These are phyloP conservation scores for Isatis tinctoria DNA, from an alignment of 345 rosid species.

Conservation along the genomic window DNA sequence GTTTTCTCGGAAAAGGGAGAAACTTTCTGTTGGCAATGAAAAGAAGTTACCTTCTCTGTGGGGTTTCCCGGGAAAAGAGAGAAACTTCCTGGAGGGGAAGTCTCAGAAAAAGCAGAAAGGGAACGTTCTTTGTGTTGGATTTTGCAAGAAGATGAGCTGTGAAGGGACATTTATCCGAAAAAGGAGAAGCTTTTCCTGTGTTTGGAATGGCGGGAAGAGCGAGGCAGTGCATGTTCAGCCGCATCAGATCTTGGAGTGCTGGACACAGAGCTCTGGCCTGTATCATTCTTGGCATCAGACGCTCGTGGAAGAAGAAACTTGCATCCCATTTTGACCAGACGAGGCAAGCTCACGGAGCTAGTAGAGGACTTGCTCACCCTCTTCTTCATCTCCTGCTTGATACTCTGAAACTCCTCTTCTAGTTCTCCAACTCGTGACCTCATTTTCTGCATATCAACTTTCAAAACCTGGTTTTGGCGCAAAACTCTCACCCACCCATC, in stretches of 20 bases:
- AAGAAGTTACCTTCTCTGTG: background rate
- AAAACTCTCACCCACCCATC: constrained; percentile 93
- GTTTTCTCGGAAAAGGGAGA: too few relatives aligned
- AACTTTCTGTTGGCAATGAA: background rate
- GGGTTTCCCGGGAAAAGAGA: too few relatives aligned
- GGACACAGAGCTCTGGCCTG: constrained; percentile 34
- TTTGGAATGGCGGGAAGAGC: constrained; percentile 52
- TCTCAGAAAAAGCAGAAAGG: too few relatives aligned
- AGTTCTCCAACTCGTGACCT: constrained; percentile 83
- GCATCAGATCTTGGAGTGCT: constrained; percentile 51
- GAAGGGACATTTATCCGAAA: constrained; percentile 36
- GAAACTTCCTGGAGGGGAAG: too few relatives aligned
- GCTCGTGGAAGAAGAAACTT: constrained; percentile 63
- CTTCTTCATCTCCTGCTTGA: constrained; percentile 75
- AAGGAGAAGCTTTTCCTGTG: constrained; percentile 84
- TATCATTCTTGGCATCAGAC: constrained; percentile 49
- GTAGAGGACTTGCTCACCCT: too few relatives aligned
- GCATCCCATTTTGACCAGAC: constrained; percentile 65
- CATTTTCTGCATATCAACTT: constrained; percentile 82
- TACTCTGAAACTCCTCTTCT: constrained; percentile 77
- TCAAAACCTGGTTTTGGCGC: constrained; percentile 80
- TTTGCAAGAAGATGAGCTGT: background rate
- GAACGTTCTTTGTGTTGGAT: too few relatives aligned
- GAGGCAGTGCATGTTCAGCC: constrained; percentile 45
- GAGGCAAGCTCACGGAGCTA: constrained; percentile 71